Base-by-base conservation (phyloP, 441 rosid genomes). In the Gossypium gossypioides region DNA sequence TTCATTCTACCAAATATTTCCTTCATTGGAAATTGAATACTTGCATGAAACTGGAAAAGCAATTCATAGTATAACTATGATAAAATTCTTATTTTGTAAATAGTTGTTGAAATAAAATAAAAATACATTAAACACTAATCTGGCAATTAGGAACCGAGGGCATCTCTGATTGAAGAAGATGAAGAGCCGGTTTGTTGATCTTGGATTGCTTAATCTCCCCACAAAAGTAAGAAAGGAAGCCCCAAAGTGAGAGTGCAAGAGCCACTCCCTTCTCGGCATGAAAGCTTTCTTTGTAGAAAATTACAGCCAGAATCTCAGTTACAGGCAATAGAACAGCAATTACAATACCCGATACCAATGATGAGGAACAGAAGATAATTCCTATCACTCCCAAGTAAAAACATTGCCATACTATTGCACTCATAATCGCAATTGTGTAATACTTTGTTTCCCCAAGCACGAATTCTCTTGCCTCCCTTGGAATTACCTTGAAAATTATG, bases 231-330 rank as follows among this genome's bases (percentile, higher is more conserved):
- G 96, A 89, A 69, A 72, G 68, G 15, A 89, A 87, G 0, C 90
- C 88, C 91, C 89, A 89, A 0, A 89, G 87, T 0, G 90, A 83
- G 18, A 87, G 86, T 3, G 81, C 88, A 24, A 88, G 89, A 48
- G 92, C 74, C 51, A 89, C 85, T 0, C 86, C 91, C 37, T 88
- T 89, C 65, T 86, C 91, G 16, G 84, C 81, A 72, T 76, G 73
- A 65, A 91, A 89, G n/a, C 74, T 88, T 71, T 89, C 97, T 2
- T 78, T 72, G 80, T 51, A 88, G 84, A 87, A 85, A 54, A 88
- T 46, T 3, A 91, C 90, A 0, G 92, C 93, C 0, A 91, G 78
- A 51, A 85, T 68, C 83, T 89, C 88, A 6, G 87, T 87, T 34
- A 83, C 77, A 0, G 94, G 94, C 24, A 89, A 81, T 1, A 77